phyloP scores from a whole-genome alignment of 23 red algal species.

The Gracilaria gracilis region DNA sequence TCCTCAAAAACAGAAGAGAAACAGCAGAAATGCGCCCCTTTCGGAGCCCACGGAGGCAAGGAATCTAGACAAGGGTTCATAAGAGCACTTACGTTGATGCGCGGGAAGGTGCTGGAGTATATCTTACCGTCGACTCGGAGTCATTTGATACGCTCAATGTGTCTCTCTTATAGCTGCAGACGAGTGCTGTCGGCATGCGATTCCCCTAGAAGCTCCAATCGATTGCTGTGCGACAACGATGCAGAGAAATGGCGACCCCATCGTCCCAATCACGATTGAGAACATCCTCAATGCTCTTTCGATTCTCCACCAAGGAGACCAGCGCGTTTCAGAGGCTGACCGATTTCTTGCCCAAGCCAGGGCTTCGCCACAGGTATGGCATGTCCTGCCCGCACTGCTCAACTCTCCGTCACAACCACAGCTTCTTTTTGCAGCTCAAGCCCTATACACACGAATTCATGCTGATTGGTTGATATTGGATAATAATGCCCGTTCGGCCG shows the following conservation, averaged over 20 bases:
- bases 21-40: background rate
- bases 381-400: constrained; percentile 2
- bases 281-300: constrained; percentile 25
- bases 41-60: background rate
- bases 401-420: constrained; percentile 5
- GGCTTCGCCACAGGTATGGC: constrained; percentile 21
- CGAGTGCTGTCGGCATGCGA: constrained; percentile 14
- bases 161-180: background rate
- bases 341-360: constrained; percentile 5
- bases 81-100: too few species aligned
- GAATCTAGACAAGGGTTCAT: too few species aligned
- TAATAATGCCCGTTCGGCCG: background rate
- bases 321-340: constrained; percentile 26
- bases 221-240: background rate
- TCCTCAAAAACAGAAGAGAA: background rate
- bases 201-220: background rate
- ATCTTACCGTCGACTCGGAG: background rate
- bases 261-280: background rate
- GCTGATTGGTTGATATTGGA: constrained; percentile 31
- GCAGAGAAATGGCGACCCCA: constrained; percentile 8
- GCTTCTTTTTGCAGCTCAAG: constrained; percentile 24
- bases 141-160: constrained; percentile 7
- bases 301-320: constrained; percentile 35
- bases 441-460: constrained; percentile 17
- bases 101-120: background rate